Evolutionary conservation across 179 eudicot species (phyloP).

Genomic region (Vitellaria paradoxa): DNA sequence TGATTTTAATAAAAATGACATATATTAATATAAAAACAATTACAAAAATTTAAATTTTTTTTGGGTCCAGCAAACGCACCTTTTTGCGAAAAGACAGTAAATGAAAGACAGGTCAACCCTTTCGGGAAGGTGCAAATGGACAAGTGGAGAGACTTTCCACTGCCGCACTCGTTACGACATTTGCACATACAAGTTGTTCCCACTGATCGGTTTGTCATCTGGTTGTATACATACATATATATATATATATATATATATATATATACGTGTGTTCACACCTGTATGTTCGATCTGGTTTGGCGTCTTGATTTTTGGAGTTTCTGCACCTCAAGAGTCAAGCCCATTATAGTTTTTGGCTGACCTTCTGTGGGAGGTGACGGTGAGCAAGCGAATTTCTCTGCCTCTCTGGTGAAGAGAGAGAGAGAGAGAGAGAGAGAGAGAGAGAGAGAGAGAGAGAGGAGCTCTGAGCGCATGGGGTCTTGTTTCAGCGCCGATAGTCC

Average conservation of each 20-base stretch:
- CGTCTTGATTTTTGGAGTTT: not conserved
- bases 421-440: too few relatives aligned
- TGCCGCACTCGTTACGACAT: too few relatives aligned
- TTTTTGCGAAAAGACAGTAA: too few relatives aligned
- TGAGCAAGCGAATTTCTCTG: not conserved
- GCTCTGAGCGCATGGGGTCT: conserved; percentile 25
- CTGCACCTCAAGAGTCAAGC: not conserved
- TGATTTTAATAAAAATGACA: too few relatives aligned
- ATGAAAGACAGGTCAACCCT: too few relatives aligned
- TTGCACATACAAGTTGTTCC: too few relatives aligned
- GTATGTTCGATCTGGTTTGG: not conserved
- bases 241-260: not conserved
- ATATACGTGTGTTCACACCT: not conserved
- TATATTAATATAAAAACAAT: too few relatives aligned
- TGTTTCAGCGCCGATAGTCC: conserved; percentile 14
- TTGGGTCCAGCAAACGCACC: too few relatives aligned
- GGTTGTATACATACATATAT: not conserved
- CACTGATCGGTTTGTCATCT: not conserved
- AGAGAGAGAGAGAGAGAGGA: not conserved
- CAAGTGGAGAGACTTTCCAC: too few relatives aligned
- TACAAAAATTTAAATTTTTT: too few relatives aligned
- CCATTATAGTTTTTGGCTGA: not conserved
- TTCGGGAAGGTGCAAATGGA: too few relatives aligned
- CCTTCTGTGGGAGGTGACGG: not conserved
- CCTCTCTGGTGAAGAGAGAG: not conserved